Evolutionary conservation across 1,284 basidiomycete species (phyloP).

Genomic region (Sporisorium sorghi): DNA sequence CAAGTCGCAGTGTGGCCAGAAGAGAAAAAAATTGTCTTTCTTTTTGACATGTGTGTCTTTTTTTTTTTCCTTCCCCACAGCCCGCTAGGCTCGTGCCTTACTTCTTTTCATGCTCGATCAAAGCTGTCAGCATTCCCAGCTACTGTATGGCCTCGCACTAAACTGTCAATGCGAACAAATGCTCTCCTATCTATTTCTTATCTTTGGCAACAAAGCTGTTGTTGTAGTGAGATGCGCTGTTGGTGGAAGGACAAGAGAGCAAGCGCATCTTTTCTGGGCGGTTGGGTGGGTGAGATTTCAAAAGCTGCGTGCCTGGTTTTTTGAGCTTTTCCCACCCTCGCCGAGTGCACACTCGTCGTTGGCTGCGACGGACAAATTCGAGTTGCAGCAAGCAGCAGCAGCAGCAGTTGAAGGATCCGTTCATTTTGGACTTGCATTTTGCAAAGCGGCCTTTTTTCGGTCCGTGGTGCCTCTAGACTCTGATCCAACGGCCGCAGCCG

Average conservation of each 20-base stretch:
- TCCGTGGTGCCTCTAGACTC: constrained; percentile 1
- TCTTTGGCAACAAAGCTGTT: not conserved
- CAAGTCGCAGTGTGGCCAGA: too few species aligned
- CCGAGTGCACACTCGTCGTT: constrained; percentile 14
- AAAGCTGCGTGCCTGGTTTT: not conserved
- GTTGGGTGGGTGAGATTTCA: not conserved
- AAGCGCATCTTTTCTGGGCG: not conserved
- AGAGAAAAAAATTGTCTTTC: not conserved
- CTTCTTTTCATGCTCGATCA: constrained; percentile 6
- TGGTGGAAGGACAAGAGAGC: not conserved
- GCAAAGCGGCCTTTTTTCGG: constrained; percentile 3
- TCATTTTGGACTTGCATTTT: not conserved
- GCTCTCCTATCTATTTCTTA: too few species aligned
- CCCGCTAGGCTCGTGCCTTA: not conserved
- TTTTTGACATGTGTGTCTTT: constrained; percentile 8
- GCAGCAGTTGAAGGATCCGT: not conserved
- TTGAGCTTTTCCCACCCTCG: constrained; percentile 32
- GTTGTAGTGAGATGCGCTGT: not conserved
- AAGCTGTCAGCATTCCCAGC: too few species aligned
- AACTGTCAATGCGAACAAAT: too few species aligned
- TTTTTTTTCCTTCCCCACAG: not conserved
- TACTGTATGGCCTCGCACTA: not conserved
- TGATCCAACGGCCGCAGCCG: not conserved
- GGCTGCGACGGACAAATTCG: constrained; percentile 2
- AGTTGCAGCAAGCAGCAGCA: not conserved